phyloP scores from a whole-genome alignment of 192 early-diverging fungal genomes.

The Coemansia sp. region DNA sequence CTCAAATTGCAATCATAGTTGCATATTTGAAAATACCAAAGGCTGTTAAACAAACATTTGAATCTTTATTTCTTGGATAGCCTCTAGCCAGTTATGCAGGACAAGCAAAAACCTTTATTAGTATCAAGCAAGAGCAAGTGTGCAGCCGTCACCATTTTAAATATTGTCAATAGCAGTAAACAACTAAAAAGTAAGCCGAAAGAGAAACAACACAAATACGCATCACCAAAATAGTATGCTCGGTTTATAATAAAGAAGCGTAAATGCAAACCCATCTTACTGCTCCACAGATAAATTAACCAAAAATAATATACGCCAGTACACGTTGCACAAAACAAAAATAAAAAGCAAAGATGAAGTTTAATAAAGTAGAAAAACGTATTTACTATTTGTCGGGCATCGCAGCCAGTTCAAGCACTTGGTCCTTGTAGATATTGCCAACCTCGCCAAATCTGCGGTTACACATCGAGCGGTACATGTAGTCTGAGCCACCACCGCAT shows the following conservation, averaged over 20 bases:
- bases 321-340: not conserved
- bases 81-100: no score
- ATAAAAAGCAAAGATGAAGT: not conserved
- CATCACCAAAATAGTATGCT: no score
- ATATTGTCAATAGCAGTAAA: no score
- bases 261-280: no score
- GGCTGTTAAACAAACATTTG: not conserved
- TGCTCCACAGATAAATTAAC: no score
- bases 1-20: not conserved
- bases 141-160: not conserved
- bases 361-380: not conserved
- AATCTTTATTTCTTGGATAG: not conserved
- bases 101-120: not conserved
- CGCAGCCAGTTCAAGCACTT: constrained; percentile 27
- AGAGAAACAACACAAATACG: no score
- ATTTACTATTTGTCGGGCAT: constrained; percentile 27
- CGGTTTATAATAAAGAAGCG: no score
- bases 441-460: constrained; percentile 28
- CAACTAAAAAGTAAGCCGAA: no score
- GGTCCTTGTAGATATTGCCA: constrained; percentile 29
- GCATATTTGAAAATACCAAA: not conserved
- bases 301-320: no score
- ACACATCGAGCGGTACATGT: constrained; percentile 50
- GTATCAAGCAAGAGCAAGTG: not conserved
- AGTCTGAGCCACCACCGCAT: constrained; percentile 34